Percentiles rank a stretch among this genome's conserved stretches.
Conservation (phyloP, 2,329 filamentous ascomycete genomes). For the Sordariomycetes sp. region DNA sequence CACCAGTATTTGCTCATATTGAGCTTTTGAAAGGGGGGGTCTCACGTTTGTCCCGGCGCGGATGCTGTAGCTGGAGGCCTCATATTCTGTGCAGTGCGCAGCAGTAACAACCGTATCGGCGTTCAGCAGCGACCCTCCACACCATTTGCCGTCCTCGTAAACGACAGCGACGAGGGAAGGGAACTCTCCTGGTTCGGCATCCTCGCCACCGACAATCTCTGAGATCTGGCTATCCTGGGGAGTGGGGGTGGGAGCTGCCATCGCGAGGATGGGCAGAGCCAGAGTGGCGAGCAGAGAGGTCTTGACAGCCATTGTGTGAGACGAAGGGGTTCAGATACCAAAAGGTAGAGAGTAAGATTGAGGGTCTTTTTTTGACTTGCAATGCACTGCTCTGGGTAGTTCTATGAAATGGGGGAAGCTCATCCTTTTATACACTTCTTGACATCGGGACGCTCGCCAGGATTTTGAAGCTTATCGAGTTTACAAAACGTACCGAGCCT, state of each 20-base stretch:
- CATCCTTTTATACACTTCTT: too few species aligned
- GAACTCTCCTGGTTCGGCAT: slow-evolving; percentile 16
- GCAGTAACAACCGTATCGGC: slow-evolving; percentile 21
- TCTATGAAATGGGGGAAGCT: too few species aligned
- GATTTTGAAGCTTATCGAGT: too few species aligned
- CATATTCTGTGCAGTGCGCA: slow-evolving; percentile 17
- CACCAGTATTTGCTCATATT: too few species aligned
- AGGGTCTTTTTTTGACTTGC: too few species aligned
- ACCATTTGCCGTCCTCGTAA: slow-evolving; percentile 11
- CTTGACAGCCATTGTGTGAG: slow-evolving; percentile 2
- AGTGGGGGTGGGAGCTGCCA: slow-evolving; percentile 6
- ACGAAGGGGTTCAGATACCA: background rate
- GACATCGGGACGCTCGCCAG: too few species aligned
- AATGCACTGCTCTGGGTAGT: too few species aligned
- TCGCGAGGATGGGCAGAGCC: slow-evolving; percentile 2
- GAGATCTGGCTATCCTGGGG: background rate
- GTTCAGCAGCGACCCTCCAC: slow-evolving; percentile 18
- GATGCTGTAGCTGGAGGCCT: slow-evolving; percentile 10
- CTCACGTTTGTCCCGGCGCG: slow-evolving; percentile 17
- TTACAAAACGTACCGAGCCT: too few species aligned
- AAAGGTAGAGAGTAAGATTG: too few species aligned
- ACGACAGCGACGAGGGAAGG: slow-evolving; percentile 20
- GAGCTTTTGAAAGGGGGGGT: background rate
- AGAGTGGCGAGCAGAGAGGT: background rate
- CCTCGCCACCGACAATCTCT: slow-evolving; percentile 15